Base-by-base conservation (phyloP, 2,329 filamentous ascomycete species). In the Cladosporium colombiae region DNA sequence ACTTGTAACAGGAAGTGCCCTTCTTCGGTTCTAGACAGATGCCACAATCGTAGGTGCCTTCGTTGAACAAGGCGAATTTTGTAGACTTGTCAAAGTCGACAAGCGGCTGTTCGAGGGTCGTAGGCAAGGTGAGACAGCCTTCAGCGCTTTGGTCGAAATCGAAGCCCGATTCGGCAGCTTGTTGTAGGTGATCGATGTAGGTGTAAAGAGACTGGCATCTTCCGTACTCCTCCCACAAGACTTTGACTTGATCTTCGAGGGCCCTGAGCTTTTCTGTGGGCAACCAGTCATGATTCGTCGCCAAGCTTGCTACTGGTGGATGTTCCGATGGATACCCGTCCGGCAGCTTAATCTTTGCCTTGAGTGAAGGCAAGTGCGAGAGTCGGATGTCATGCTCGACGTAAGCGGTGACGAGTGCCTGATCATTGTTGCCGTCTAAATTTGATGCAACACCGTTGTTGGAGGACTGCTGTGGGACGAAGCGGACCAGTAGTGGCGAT, bases 11-110 rank as follows among this genome's bases (percentile, higher is more conserved):
- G 13, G 83, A 85, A 0, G 81, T 79, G 1, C 95, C 95, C 76
- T 96, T 97, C 78, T 97, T 97, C 0, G 93, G 93, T 77, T 98
- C 94, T 56, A 97, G 79, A 75, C 93, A 97, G 57, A 98, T 85
- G 1, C 90, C 91, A 70, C 94, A 98, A 62, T 93, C 88, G 74
- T 95, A 97, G 0, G 92, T 96, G 71, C 89, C 90, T 70, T 87
- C 88, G 67, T 95, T 89, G 75, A 97, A 98, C 0, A 88, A 87
- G 25, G 87, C 86, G 64, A 87, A 86, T 74, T 90, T 90, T 7
- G 90, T 88, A 68, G 89, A 88, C 66, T 87, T 88, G 73, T 97
- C 91, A 72, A 91, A 92, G 70, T 93, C 90, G 52, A 97, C 78
- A 16, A 97, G 82, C 5, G 88, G 85, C 21, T 91, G 86, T 77